Percentiles rank a stretch among this genome's conserved stretches.
Conservation (phyloP, 1,284 basidiomycete species). For the Apiotrichum mycotoxinovorans region DNA sequence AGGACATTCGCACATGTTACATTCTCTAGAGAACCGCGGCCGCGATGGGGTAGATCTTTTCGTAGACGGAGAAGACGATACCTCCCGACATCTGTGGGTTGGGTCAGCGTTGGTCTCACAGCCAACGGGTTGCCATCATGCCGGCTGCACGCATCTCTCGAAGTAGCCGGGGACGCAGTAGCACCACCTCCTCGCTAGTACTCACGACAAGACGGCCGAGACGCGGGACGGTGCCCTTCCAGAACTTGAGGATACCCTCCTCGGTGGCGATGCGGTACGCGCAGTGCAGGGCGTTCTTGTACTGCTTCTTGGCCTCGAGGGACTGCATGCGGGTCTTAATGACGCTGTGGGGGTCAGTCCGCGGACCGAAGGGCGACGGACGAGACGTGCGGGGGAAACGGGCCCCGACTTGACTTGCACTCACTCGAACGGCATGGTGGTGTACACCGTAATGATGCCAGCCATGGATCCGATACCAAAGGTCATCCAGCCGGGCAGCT, state of each 20-base stretch:
- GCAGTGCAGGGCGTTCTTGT: slow-evolving; percentile 90
- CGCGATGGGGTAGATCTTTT: slow-evolving; percentile 52
- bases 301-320: slow-evolving; percentile 73
- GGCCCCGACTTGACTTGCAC: slow-evolving; percentile 42
- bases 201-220: slow-evolving; percentile 77
- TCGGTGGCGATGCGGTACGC: slow-evolving; percentile 86
- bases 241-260: slow-evolving; percentile 82
- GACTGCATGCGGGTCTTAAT: slow-evolving; percentile 98
- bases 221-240: slow-evolving; percentile 92
- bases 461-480: slow-evolving; percentile 92
- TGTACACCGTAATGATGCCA: slow-evolving; percentile 85
- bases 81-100: slow-evolving; percentile 74
- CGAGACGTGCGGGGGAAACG: too few relatives aligned
- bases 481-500: slow-evolving; percentile 80
- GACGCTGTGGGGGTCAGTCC: slow-evolving; percentile 60
- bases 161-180: too few relatives aligned
- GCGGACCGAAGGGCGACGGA: too few relatives aligned
- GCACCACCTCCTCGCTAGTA: slow-evolving; percentile 26
- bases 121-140: too few relatives aligned
- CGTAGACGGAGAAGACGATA: slow-evolving; percentile 92
- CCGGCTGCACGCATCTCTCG: too few relatives aligned
- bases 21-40: slow-evolving; percentile 14
- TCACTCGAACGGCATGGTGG: slow-evolving; percentile 87
- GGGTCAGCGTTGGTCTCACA: background rate
- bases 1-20: too few relatives aligned